A percentile compares a stretch with the other conserved stretches of the same genome.
Evolutionary conservation across 176 grass and related monocot genomes (phyloP).

Genomic region (Oryza brachyantha): DNA sequence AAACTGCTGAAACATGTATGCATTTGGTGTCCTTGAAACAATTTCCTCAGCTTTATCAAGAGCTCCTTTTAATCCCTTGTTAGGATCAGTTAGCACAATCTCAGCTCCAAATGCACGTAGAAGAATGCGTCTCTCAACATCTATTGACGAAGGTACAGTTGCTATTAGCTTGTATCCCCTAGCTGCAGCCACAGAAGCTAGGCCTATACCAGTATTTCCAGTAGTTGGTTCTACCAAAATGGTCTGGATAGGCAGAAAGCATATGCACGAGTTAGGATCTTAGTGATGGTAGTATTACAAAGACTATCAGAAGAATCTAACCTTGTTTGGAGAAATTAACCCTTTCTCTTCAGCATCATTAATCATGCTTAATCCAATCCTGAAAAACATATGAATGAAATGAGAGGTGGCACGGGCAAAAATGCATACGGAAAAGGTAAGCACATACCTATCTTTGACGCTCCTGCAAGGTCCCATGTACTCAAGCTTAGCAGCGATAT

Average conservation of each 20-base stretch:
- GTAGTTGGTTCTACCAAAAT: conserved; percentile 93
- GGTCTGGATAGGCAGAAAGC: conserved; percentile 48
- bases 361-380: conserved; percentile 93
- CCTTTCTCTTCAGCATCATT: conserved; percentile 86
- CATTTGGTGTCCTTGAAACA: conserved; percentile 57
- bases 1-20: conserved; percentile 90
- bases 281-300: conserved; percentile 15
- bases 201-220: conserved; percentile 75
- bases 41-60: conserved; percentile 89
- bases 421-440: conserved; percentile 7
- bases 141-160: conserved; percentile 84
- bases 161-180: conserved; percentile 89
- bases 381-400: conserved; percentile 28
- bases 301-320: conserved; percentile 2
- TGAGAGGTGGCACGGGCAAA: conserved; percentile 13
- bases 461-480: conserved; percentile 85
- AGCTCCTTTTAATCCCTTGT: conserved; percentile 75
- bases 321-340: conserved; percentile 74
- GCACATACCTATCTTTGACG: conserved; percentile 79
- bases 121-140: conserved; percentile 73
- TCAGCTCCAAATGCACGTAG: conserved; percentile 76
- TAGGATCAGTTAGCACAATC: conserved; percentile 81
- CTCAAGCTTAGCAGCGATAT: conserved; percentile 91
- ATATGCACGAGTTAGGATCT: neutral
- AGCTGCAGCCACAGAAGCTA: conserved; percentile 82